Evolutionary conservation across 305 asterid species (phyloP).

Genomic region (Petunia hybrid): DNA sequence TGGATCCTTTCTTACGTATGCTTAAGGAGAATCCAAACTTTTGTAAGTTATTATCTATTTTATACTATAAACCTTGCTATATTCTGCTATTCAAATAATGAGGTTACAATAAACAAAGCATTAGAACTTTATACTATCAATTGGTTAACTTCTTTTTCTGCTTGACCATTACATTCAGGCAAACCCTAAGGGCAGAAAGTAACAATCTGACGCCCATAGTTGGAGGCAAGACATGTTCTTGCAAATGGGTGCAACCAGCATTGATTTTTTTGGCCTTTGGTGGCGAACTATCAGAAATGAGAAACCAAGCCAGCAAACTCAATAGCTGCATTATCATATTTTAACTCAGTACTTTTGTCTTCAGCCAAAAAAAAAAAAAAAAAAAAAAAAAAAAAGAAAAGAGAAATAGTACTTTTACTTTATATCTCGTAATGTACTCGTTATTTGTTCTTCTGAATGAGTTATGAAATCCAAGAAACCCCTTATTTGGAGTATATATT

Average conservation of each 20-base stretch:
- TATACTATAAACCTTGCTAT: background rate
- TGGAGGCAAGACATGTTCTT: background rate
- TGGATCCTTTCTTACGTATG: constrained; percentile 6
- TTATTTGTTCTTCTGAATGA: too few relatives aligned
- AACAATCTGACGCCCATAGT: background rate
- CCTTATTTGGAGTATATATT: too few relatives aligned
- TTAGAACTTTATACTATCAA: too few relatives aligned
- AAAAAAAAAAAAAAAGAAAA: too few relatives aligned
- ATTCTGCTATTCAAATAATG: background rate
- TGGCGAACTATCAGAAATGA: background rate
- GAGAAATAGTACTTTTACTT: too few relatives aligned
- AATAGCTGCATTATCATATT: too few relatives aligned
- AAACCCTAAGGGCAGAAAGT: background rate
- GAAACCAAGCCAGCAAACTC: background rate
- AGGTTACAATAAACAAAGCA: too few relatives aligned
- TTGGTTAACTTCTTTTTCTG: background rate
- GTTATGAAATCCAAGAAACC: too few relatives aligned
- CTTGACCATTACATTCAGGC: background rate
- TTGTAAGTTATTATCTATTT: background rate
- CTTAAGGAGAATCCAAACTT: background rate
- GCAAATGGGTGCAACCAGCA: background rate
- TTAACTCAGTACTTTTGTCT: too few relatives aligned
- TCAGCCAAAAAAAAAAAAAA: too few relatives aligned
- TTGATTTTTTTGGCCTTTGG: background rate
- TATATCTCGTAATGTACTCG: too few relatives aligned